Evolutionary conservation across 2,329 filamentous ascomycete species (phyloP).

Genomic region (Colletotrichum graminicola): DNA sequence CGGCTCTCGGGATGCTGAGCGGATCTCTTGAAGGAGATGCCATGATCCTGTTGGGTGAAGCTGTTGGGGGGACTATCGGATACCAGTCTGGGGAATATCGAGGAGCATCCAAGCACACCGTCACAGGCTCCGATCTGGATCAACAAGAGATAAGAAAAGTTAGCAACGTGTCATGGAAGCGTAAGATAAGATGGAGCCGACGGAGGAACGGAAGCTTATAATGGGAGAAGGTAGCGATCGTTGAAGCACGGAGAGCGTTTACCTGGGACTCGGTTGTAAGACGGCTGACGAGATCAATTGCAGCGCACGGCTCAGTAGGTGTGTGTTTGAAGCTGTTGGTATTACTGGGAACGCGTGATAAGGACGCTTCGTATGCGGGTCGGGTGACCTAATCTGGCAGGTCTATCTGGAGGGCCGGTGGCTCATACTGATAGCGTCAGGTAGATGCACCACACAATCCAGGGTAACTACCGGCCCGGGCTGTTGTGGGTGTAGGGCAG

Average conservation of each 20-base stretch:
- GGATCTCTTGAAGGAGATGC: conserved; percentile 54
- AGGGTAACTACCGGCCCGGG: conserved; percentile 2
- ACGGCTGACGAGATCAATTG: conserved; percentile 43
- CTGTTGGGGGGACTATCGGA: conserved; percentile 23
- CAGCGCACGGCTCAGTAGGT: conserved; percentile 32
- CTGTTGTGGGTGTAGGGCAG: background rate
- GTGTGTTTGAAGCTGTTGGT: conserved; percentile 40
- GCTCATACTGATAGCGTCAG: conserved; percentile 37
- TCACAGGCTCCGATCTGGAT: conserved; percentile 36
- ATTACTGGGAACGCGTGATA: conserved; percentile 41
- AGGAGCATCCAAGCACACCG: conserved; percentile 32
- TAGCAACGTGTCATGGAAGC: conserved; percentile 32
- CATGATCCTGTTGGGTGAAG: conserved; percentile 47
- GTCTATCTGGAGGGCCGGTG: conserved; percentile 35
- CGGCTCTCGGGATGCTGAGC: conserved; percentile 50
- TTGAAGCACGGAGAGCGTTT: conserved; percentile 31
- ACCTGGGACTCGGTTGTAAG: conserved; percentile 34
- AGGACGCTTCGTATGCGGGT: conserved; percentile 38
- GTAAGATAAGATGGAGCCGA: conserved; percentile 19
- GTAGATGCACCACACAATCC: conserved; percentile 6
- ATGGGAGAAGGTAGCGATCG: conserved; percentile 2
- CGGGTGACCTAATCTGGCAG: conserved; percentile 43
- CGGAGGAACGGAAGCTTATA: background rate
- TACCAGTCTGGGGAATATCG: conserved; percentile 19
- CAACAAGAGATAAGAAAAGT: conserved; percentile 38